Percentiles rank a stretch among this genome's conserved stretches.
Evolutionary conservation across 2,329 filamentous ascomycete species (phyloP).

Genomic region (Pseudopyricularia javanii): DNA sequence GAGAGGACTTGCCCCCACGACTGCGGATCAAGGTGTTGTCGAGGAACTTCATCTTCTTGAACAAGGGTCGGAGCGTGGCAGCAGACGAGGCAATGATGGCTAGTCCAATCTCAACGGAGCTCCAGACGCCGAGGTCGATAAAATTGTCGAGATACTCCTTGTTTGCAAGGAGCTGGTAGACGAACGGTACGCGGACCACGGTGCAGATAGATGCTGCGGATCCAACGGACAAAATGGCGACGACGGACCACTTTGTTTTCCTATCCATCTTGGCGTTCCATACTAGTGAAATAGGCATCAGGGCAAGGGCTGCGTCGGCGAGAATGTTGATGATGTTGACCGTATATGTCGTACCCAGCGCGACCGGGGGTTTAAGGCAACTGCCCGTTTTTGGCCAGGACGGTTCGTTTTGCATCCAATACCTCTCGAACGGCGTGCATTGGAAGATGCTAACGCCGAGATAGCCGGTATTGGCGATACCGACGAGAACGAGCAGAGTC

Average conservation of each 20-base stretch:
- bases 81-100: constrained; percentile 24
- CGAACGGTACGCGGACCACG: constrained; percentile 28
- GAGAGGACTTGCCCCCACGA: not conserved
- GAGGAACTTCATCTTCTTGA: constrained; percentile 8
- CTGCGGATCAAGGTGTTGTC: not conserved
- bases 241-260: constrained; percentile 23
- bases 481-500: constrained; percentile 15
- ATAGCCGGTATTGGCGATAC: constrained; percentile 21
- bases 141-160: constrained; percentile 30
- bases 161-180: constrained; percentile 20
- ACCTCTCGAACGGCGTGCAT: constrained; percentile 25
- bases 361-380: constrained; percentile 7
- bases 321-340: constrained; percentile 25
- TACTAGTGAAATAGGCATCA: constrained; percentile 24
- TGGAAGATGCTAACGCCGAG: constrained; percentile 26
- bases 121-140: constrained; percentile 31
- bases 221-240: constrained; percentile 17
- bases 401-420: constrained; percentile 4
- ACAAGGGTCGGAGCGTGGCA: constrained; percentile 26
- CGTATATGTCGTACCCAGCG: constrained; percentile 20
- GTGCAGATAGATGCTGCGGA: constrained; percentile 28
- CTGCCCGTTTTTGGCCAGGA: not conserved
- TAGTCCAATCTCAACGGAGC: constrained; percentile 28
- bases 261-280: constrained; percentile 26
- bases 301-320: constrained; percentile 25